A percentile compares a stretch with the other conserved stretches of the same genome.
Conservation (phyloP, 2,329 filamentous ascomycete genomes). For the Neoarthrinium moseri region DNA sequence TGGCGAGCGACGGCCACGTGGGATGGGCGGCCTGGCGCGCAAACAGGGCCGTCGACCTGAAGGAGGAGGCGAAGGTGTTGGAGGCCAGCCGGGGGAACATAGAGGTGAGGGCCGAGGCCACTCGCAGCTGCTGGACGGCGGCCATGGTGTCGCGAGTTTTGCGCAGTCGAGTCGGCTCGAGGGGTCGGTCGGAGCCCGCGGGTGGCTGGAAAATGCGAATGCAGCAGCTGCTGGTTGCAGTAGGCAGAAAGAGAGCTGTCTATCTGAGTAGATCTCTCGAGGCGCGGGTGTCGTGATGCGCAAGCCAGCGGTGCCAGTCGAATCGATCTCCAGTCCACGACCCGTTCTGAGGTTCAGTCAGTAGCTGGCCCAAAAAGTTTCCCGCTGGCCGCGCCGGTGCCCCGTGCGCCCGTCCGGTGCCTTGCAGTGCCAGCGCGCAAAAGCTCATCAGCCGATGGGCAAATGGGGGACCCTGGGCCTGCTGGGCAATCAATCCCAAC, state of each 20-base stretch:
- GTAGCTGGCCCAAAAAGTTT: conserved; percentile 15
- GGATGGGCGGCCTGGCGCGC: conserved; percentile 31
- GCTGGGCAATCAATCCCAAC: conserved; percentile 5
- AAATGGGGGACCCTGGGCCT: no score
- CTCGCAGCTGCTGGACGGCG: conserved; percentile 35
- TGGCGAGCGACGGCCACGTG: conserved; percentile 52
- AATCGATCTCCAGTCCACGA: no score
- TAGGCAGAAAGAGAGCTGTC: no score
- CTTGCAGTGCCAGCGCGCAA: neutral
- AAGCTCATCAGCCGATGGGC: conserved; percentile 4
- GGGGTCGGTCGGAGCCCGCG: no score
- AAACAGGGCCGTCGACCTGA: conserved; percentile 42
- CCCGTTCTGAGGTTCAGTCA: no score
- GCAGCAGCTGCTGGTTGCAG: no score
- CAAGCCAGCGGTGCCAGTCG: no score
- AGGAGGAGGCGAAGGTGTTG: conserved; percentile 37
- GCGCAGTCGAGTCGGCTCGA: no score
- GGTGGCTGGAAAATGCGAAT: no score
- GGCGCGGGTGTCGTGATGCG: no score
- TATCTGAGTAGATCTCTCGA: no score
- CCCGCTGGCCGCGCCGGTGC: neutral
- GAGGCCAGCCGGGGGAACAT: conserved; percentile 56
- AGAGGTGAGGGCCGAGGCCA: conserved; percentile 38
- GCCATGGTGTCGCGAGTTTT: conserved; percentile 46
- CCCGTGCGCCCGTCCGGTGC: neutral